phyloP scores from a whole-genome alignment of 495 filamentous ascomycete species.

The Cenococcum geophilum region DNA sequence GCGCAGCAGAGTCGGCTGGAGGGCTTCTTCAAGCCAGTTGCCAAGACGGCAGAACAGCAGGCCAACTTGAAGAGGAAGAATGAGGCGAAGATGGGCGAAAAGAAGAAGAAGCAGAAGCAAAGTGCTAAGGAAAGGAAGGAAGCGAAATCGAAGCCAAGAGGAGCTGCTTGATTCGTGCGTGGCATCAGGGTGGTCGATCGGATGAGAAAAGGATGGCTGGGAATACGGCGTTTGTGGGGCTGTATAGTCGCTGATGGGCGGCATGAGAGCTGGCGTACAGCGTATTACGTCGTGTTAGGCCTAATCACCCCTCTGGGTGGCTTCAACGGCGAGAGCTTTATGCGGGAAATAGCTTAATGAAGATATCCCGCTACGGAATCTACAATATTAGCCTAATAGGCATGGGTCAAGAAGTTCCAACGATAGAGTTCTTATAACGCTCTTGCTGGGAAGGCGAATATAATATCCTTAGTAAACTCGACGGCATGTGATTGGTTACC shows the following conservation, averaged over 20 bases:
- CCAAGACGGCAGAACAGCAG: conserved; percentile 78
- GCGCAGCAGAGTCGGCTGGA: conserved; percentile 88
- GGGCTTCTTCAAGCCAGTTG: conserved; percentile 95
- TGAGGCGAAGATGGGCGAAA: conserved; percentile 78
- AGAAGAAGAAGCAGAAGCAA: conserved; percentile 90
- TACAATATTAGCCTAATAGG: no score
- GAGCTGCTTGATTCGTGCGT: conserved; percentile 25
- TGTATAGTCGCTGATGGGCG: background rate
- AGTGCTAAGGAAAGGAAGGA: conserved; percentile 84
- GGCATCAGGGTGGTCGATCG: background rate
- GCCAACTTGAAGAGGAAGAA: conserved; percentile 83
- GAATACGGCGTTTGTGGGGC: background rate
- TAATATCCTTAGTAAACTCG: no score
- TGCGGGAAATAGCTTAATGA: no score
- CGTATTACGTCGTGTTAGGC: background rate
- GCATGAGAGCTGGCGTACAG: background rate
- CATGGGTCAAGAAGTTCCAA: no score
- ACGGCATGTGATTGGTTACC: no score
- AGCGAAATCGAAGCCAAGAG: conserved; percentile 79
- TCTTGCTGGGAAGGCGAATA: no score
- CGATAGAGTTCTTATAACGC: no score
- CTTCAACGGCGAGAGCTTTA: background rate
- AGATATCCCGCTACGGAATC: no score
- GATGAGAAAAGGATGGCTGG: background rate
- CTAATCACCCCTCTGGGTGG: background rate